These are phyloP conservation scores for Wickerhamiella azymoides DNA, from an alignment of 805 yeast genomes.

Conservation along the genomic window DNA sequence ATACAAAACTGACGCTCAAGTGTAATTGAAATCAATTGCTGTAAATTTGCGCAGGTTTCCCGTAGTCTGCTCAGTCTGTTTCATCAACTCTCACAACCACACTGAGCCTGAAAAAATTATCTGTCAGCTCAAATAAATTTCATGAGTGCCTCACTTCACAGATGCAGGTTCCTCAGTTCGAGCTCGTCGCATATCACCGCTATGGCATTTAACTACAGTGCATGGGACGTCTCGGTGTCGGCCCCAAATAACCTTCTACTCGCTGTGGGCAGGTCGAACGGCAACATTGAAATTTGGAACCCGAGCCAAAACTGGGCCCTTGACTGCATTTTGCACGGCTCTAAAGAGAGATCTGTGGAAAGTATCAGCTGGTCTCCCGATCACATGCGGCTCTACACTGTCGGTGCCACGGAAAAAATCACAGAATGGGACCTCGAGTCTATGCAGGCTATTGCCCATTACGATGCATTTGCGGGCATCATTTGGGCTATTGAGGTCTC, in stretches of 20 bases:
- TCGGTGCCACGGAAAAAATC: conserved; percentile 82
- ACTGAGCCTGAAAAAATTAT: not conserved
- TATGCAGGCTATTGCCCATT: conserved; percentile 57
- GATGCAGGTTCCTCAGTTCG: conserved; percentile 84
- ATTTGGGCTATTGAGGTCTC: conserved; percentile 78
- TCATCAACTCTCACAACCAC: no score
- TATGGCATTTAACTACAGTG: conserved; percentile 53
- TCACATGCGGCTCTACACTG: conserved; percentile 63
- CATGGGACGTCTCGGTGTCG: conserved; percentile 33
- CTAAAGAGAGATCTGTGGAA: conserved; percentile 73
- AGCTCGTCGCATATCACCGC: conserved; percentile 76
- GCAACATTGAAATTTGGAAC: conserved; percentile 93
- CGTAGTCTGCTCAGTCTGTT: no score
- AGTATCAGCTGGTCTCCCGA: conserved; percentile 68
- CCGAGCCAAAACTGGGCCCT: conserved; percentile 68
- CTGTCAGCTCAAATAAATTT: not conserved
- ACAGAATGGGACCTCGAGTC: conserved; percentile 85
- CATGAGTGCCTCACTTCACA: conserved; percentile 37
- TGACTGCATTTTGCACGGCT: conserved; percentile 60
- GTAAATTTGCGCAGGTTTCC: no score
- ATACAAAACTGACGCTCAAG: no score
- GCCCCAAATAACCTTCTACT: conserved; percentile 41
- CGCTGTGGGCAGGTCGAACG: conserved; percentile 88
- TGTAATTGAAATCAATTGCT: no score
- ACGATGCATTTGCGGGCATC: conserved; percentile 84